Conservation (phyloP, 192 early-diverging fungal genomes). For the Jimgerdemannia flammicorona region DNA sequence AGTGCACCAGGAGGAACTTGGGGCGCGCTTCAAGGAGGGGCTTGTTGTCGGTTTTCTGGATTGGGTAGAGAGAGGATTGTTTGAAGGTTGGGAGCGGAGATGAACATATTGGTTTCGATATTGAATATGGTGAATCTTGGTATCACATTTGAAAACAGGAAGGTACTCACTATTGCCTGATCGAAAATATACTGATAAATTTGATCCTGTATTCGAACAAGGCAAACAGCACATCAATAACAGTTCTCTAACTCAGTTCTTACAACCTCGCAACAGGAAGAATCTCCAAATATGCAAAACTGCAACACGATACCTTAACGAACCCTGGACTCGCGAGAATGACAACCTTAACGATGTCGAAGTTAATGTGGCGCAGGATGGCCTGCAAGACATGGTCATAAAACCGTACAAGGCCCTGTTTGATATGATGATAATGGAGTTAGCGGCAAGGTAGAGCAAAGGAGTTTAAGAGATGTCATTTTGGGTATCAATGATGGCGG, state of each 20-base stretch:
- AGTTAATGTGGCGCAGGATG: constrained; percentile 85
- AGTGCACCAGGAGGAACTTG: constrained; percentile 89
- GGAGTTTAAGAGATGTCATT: too few species aligned
- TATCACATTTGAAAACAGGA: not conserved
- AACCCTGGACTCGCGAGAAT: constrained; percentile 97
- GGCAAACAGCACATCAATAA: too few species aligned
- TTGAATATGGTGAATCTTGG: too few species aligned
- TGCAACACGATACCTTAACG: constrained; percentile 58
- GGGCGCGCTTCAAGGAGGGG: constrained; percentile 74
- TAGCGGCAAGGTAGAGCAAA: too few species aligned
- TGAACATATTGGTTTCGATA: too few species aligned
- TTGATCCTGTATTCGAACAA: too few species aligned
- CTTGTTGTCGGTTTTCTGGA: constrained; percentile 80
- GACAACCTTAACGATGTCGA: constrained; percentile 92
- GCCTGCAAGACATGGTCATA: constrained; percentile 90
- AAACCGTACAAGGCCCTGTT: constrained; percentile 76
- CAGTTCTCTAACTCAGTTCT: too few species aligned
- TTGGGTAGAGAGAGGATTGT: not conserved
- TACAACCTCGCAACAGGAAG: too few species aligned
- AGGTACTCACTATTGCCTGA: constrained; percentile 61
- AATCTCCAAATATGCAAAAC: too few species aligned
- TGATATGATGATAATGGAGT: too few species aligned
- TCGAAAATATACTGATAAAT: constrained; percentile 84
- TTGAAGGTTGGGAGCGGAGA: not conserved
- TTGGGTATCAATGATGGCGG: too few species aligned